A percentile compares a stretch with the other conserved stretches of the same genome.
Conservation (phyloP, 2,329 filamentous ascomycete species). For the Trichoderma citrinoviride region DNA sequence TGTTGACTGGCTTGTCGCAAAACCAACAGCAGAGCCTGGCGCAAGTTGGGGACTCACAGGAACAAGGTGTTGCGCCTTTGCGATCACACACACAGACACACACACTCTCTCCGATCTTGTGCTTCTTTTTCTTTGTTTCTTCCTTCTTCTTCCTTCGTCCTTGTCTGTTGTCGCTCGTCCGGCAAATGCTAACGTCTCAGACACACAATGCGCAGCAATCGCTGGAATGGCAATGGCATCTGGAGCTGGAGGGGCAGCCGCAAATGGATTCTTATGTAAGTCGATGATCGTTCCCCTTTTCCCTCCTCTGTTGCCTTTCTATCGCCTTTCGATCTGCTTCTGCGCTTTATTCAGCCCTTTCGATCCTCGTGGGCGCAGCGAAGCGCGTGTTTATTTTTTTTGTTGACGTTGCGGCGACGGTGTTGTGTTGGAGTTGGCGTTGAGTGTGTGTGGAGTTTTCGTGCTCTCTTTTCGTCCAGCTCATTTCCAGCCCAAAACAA, state of each 20-base stretch:
- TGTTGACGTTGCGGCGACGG: neutral
- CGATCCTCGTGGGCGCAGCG: neutral
- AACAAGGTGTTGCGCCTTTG: no score
- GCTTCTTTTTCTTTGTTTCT: neutral
- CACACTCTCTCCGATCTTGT: neutral
- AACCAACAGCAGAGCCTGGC: neutral
- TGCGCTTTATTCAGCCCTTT: neutral
- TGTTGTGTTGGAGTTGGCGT: neutral
- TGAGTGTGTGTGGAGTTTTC: slow-evolving; percentile 11
- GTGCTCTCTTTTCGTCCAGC: slow-evolving; percentile 11
- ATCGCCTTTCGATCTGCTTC: neutral
- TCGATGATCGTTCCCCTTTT: neutral
- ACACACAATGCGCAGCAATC: slow-evolving; percentile 14
- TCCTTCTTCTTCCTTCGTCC: neutral
- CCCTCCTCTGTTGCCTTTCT: neutral
- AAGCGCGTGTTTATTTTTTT: neutral
- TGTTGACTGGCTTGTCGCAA: slow-evolving; percentile 1
- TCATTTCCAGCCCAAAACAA: slow-evolving; percentile 16
- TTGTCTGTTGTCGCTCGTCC: neutral
- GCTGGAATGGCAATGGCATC: slow-evolving; percentile 22
- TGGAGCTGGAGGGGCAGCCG: slow-evolving; percentile 15
- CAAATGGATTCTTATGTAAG: slow-evolving; percentile 1
- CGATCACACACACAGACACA: no score
- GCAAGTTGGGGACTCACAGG: neutral
- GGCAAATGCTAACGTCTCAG: slow-evolving; percentile 22